A percentile compares a stretch with the other conserved stretches of the same genome.
phyloP scores from a whole-genome alignment of 2,329 filamentous ascomycete species.

The Colletotrichum viniferum region DNA sequence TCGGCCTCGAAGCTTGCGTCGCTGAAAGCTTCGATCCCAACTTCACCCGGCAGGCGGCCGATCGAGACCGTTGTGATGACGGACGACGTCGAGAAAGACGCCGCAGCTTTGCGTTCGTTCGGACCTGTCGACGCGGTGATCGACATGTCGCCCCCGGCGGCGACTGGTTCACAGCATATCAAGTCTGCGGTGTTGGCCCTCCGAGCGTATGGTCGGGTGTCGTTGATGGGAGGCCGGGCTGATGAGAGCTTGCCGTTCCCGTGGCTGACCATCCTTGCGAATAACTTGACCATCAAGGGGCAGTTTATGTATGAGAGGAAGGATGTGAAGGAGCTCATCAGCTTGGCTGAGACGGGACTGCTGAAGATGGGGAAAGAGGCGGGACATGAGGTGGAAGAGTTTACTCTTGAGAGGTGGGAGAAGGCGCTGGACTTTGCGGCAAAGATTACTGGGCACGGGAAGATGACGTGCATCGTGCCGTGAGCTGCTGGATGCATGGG shows the following conservation, averaged over 20 bases:
- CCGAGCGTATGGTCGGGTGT: conserved; percentile 24
- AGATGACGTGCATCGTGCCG: not conserved
- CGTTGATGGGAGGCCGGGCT: not conserved
- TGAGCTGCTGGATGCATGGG: not conserved
- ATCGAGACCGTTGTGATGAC: conserved; percentile 43
- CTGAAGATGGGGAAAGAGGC: conserved; percentile 35
- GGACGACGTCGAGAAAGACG: conserved; percentile 37
- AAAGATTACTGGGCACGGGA: not conserved
- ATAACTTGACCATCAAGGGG: conserved; percentile 39
- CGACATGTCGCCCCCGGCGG: conserved; percentile 46
- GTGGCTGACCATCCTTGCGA: not conserved
- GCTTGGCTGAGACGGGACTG: conserved; percentile 41
- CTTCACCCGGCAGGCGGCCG: not conserved
- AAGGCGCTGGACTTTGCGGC: conserved; percentile 23
- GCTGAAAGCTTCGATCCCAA: not conserved
- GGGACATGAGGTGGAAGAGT: conserved; percentile 31
- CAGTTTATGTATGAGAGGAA: conserved; percentile 44
- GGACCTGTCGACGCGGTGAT: conserved; percentile 40
- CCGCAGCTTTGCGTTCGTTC: conserved; percentile 5
- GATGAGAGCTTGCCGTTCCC: conserved; percentile 34
- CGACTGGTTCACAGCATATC: not conserved
- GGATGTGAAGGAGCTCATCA: conserved; percentile 37
- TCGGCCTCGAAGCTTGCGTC: not conserved
- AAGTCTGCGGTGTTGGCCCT: conserved; percentile 39
- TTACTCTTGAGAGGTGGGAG: conserved; percentile 34